A percentile compares a stretch with the other conserved stretches of the same genome.
Conservation (phyloP, 306 rosid species). For the Neltuma alba region DNA sequence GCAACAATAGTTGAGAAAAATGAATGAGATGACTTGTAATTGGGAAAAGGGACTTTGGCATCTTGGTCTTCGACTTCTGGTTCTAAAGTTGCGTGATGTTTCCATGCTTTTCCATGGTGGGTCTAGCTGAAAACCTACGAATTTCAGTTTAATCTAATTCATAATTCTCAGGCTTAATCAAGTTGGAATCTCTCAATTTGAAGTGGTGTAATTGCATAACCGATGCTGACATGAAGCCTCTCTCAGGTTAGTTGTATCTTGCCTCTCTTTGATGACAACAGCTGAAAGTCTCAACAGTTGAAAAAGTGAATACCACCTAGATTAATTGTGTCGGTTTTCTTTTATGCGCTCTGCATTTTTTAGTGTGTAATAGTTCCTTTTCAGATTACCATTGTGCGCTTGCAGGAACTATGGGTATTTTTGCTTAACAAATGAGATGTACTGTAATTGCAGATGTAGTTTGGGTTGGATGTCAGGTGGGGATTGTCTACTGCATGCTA, state of each 20-base stretch:
- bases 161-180: constrained; percentile 64
- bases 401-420: not conserved
- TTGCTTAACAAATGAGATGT: not conserved
- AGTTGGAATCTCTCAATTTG: constrained; percentile 88
- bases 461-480: not conserved
- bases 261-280: constrained; percentile 22
- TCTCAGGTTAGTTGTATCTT: constrained; percentile 63
- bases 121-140: not conserved
- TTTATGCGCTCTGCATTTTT: constrained; percentile 21
- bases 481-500: not conserved
- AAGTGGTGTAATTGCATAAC: constrained; percentile 95
- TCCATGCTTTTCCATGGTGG: not conserved
- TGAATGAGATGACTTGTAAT: not conserved
- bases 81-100: not conserved
- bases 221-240: constrained; percentile 79
- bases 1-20: not conserved
- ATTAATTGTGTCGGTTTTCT: constrained; percentile 18
- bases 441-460: not conserved
- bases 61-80: not conserved
- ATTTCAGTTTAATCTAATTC: constrained; percentile 22
- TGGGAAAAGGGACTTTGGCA: not conserved
- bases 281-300: constrained; percentile 13
- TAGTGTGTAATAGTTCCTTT: constrained; percentile 19
- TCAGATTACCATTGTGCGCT: constrained; percentile 5
- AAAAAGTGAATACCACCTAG: not conserved